Base-by-base conservation (phyloP, 805 yeast species). In the Spathaspora girioi region DNA sequence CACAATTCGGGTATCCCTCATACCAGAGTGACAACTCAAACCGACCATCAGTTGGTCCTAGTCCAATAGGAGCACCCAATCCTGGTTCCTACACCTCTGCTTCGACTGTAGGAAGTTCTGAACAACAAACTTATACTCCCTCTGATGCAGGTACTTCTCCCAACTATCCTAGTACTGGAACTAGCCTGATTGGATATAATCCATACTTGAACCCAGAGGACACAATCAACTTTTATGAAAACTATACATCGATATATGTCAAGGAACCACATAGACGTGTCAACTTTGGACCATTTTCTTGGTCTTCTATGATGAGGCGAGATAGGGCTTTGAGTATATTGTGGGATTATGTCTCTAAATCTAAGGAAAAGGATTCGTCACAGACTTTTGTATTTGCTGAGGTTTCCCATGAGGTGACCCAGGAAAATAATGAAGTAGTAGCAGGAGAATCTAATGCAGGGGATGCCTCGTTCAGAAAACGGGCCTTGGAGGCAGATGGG, bases 251-350 rank as follows among this genome's bases (percentile, higher is more conserved):
- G 0, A 51, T 70, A 2, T 67, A 66, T 50, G 57, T 65, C 8
- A 67, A 63, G 45, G 70, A 64, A 19, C 61, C 61, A 5, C 50
- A 59, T 27, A 55, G 70, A n/a, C 59, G 73, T 45, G 59, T 69
- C 5, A 62, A 65, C 38, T 68, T 62, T 53, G 78, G 77, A 3
- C 77, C 77, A 0, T 67, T 71, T 41, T 61, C 73, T 1, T 71
- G 75, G 73, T 59, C 69, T 1, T 65, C 75, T 10, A 47, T 70
- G 5, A 67, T 71, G 72, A 61, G 60, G 47, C 59, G 67, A 47
- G 78, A 73, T 48, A 52, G 50, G 5, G 73, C 69, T 15, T 59
- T 71, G 38, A 57, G 61, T 15, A n/a, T 64, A 15, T 56, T 72
- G 5, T 71, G 75, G 75, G 66, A 69, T 19, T 57, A 66, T 48